phyloP scores from a whole-genome alignment of 192 early-diverging fungal genomes.

The Lunasporangiospora selenospora region DNA sequence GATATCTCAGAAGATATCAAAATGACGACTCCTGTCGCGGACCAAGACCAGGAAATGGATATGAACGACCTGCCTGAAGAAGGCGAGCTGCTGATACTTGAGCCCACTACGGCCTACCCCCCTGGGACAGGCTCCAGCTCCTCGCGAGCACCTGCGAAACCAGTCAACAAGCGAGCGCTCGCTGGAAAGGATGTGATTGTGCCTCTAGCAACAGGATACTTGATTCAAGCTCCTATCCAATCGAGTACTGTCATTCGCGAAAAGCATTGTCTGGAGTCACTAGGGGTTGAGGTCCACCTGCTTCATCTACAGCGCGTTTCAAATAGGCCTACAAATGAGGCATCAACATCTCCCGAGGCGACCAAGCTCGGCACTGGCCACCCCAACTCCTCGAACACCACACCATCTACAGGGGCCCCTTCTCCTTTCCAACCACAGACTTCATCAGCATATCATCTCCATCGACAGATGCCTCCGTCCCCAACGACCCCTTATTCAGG shows the following conservation, averaged over 20 bases:
- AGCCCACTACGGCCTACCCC: too few relatives aligned
- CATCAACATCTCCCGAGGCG: too few relatives aligned
- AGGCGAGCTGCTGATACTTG: too few relatives aligned
- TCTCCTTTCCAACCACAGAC: too few relatives aligned
- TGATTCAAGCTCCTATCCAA: constrained; percentile 52
- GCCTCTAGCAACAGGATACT: constrained; percentile 57
- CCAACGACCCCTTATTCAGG: constrained; percentile 1
- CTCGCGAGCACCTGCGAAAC: too few relatives aligned
- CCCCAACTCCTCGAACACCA: not conserved
- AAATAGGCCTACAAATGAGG: too few relatives aligned
- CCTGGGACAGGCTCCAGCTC: too few relatives aligned
- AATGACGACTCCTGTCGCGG: not conserved
- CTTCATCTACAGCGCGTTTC: constrained; percentile 32
- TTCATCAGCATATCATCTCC: constrained; percentile 25
- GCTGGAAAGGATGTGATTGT: constrained; percentile 47
- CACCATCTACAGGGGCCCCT: not conserved
- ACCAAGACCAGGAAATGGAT: constrained; percentile 29
- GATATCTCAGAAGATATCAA: not conserved
- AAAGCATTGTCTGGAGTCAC: constrained; percentile 48
- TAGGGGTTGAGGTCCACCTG: constrained; percentile 52
- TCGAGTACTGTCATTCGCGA: constrained; percentile 51
- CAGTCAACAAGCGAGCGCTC: too few relatives aligned
- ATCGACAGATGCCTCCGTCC: constrained; percentile 2
- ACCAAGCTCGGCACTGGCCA: too few relatives aligned
- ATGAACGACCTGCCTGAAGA: too few relatives aligned